Evolutionary conservation across 352 stramenopile species (phyloP), one percentile per base, ranked within the genome.

Genomic region (Thraustochytrium striatum): DNA sequence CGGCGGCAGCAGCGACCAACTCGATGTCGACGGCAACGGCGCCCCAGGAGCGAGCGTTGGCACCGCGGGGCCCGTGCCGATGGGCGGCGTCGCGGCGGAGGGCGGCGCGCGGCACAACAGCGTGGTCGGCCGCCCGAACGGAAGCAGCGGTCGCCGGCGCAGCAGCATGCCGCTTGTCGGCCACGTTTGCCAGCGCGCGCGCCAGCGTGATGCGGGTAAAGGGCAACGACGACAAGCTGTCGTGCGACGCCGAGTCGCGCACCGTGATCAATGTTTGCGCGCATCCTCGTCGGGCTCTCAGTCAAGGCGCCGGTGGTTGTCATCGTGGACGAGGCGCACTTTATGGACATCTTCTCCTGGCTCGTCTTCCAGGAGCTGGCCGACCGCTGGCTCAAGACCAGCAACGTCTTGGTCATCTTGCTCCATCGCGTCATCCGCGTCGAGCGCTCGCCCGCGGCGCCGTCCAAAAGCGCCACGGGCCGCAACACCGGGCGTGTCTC

Each of bases 311-410:
- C 65, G 21, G 30, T 75, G n/a, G 50, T 50, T 30, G 25, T 75
- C 50, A 43, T 75, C 21, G 65, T 75, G 39, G 65, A 75, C 65
- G 65, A 75, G 30, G 68, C 41, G 41, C 44, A 75, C 32, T 75
- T 47, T 30, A 30, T 75, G 21, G 65, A 75, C 50, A 75, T 43
- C 1, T 75, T 75, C 36, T 75, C 65, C 9, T 38, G 43, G 11
- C 47, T 75, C 32, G 65, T 75, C 52, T 75, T 75, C 2, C 41
- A 75, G 50, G 65, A 75, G 65, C 39, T 75, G 28, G 50, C 47
- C 65, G 65, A 65, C 7, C n/a, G 5, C 0, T 75, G 65, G 65
- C 41, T 7, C 16, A 44, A 61, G 32, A 25, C 47, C 47, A 68
- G 19, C 8, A 70, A 70, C 38, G 30, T 75, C 9, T 75, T 75